phyloP scores from a whole-genome alignment of 805 yeast species.

The Starmerella sp. region DNA sequence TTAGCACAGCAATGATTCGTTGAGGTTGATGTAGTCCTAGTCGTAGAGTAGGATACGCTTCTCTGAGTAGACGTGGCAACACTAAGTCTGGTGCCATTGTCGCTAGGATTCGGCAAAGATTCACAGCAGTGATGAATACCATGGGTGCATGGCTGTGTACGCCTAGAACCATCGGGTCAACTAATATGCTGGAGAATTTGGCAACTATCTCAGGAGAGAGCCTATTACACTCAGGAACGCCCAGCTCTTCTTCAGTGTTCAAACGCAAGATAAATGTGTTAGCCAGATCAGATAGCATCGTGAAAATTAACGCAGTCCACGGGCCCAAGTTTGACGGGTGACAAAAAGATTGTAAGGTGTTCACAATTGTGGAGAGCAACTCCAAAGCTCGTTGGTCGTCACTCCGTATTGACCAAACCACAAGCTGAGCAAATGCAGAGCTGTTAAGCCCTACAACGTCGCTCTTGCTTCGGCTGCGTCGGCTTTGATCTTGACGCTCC shows the following conservation, averaged over 20 bases:
- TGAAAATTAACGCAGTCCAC: slow-evolving; percentile 69
- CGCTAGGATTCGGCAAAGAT: slow-evolving; percentile 34
- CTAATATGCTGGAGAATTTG: slow-evolving; percentile 41
- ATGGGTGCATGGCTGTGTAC: slow-evolving; percentile 34
- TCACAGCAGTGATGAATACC: slow-evolving; percentile 8
- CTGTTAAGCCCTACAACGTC: slow-evolving; percentile 4
- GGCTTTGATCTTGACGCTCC: background rate
- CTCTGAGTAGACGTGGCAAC: slow-evolving; percentile 34
- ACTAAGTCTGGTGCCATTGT: slow-evolving; percentile 43
- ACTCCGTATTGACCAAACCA: slow-evolving; percentile 52
- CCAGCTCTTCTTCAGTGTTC: slow-evolving; percentile 26
- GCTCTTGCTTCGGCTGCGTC: background rate
- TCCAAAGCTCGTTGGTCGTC: slow-evolving; percentile 28
- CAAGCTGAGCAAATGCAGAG: slow-evolving; percentile 33
- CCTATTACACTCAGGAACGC: slow-evolving; percentile 22
- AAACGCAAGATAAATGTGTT: slow-evolving; percentile 27
- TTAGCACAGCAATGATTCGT: slow-evolving; percentile 61
- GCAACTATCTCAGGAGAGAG: slow-evolving; percentile 28
- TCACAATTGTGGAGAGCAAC: slow-evolving; percentile 43
- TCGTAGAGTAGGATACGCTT: slow-evolving; percentile 48
- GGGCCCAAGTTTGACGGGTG: slow-evolving; percentile 90
- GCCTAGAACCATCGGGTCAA: slow-evolving; percentile 45
- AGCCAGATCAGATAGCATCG: slow-evolving; percentile 49
- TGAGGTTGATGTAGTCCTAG: slow-evolving; percentile 46
- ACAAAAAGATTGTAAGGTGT: slow-evolving; percentile 64